These are phyloP conservation scores for Spinacia oleracea DNA, from an alignment of 179 eudicot genomes.

Conservation along the genomic window DNA sequence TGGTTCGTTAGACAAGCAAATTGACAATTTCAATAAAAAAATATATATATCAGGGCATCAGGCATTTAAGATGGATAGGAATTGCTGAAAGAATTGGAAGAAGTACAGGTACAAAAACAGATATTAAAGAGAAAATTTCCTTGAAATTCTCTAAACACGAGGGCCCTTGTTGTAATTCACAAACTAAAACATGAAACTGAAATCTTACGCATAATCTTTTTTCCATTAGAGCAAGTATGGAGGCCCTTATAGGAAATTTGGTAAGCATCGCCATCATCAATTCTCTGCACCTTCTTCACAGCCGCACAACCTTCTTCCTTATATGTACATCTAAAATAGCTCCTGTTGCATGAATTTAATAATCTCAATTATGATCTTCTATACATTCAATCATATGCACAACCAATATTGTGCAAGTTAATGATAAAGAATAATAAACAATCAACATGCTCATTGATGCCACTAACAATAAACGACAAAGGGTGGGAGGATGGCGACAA, in stretches of 20 bases:
- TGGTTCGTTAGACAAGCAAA: neutral
- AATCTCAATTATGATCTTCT: neutral
- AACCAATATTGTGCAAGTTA: neutral
- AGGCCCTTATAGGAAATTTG: neutral
- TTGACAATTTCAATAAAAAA: neutral
- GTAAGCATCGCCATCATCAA: neutral
- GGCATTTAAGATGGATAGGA: neutral
- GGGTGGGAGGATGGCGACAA: neutral
- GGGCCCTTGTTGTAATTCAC: neutral
- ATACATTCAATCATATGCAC: neutral
- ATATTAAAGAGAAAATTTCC: neutral
- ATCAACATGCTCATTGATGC: neutral
- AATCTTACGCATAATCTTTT: constrained; percentile 8
- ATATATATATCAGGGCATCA: too few species aligned
- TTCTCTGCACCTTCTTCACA: constrained; percentile 11
- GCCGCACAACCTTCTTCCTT: constrained; percentile 10
- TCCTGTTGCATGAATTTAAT: constrained; percentile 10
- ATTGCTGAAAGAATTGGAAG: neutral
- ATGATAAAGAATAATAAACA: neutral
- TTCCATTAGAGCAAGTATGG: constrained; percentile 2
- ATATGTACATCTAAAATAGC: constrained; percentile 15
- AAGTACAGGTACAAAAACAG: neutral
- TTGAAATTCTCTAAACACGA: neutral
- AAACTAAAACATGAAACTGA: neutral
- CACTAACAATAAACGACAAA: neutral